Base-by-base conservation (phyloP, 2,329 filamentous ascomycete genomes). In the Diaporthe humulicola region DNA sequence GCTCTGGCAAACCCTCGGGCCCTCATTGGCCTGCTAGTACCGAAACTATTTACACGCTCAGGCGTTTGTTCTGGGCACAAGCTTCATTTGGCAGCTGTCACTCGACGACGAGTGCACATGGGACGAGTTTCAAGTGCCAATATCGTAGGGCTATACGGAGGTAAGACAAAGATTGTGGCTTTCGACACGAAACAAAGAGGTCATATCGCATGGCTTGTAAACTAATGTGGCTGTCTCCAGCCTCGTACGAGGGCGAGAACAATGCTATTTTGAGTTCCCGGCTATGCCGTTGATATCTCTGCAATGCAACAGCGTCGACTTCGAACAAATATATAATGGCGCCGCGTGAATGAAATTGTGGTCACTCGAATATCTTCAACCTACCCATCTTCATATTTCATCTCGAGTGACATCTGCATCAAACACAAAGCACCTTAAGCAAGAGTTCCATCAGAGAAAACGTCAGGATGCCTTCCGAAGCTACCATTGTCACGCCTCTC, bases 401-500 rank as follows among this genome's bases (percentile, higher is more conserved):
- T 48, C 12, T 19, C 25, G 2, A 36, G 22, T 14, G 15, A 25
- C 42, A 33, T 22, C 10, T 38, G 10, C 25, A 12, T 25, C 14
- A 6, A 52, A 12, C 2, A 28, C 2, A 17, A 52, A 19, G 15
- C 25, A 28, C 40, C 12, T 40, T n/a, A 25, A 25, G 12, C 42
- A 50, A 7, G 17, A 17, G 4, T 12, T 30, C 3, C 10, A 38
- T 5, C 28, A n/a, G 2, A 9, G 4, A 7, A 22, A 33, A 48
- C 17, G 22, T 38, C 38, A 73, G 57, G 7, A 57, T 73, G 58
- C 48, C 58, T 36, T 42, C 70, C 5, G 45, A 66, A 66, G 25
- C 70, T 14, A 71, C 36, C 22, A 30, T 73, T n/a, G 66, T 36
- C 36, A 64, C 58, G 15, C 33, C 70, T 33, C 42, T 73, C 42